Conservation (phyloP, 345 rosid species). For the Cardamine resedifolia region DNA sequence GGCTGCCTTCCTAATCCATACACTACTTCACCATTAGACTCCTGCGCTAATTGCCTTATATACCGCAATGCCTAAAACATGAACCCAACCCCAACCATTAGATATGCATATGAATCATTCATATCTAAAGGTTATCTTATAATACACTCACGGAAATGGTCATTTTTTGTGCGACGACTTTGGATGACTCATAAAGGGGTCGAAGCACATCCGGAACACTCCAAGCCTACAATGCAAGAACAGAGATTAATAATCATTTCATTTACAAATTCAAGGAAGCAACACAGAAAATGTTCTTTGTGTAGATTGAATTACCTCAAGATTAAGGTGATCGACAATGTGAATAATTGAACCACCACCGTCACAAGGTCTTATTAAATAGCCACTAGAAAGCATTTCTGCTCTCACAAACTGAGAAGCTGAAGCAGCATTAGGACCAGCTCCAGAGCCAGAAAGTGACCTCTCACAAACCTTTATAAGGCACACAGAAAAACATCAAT, state of each 20-base stretch:
- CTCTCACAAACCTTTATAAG: slow-evolving; percentile 83
- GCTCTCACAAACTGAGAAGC: slow-evolving; percentile 95
- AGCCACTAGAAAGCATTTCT: slow-evolving; percentile 96
- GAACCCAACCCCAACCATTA: slow-evolving; percentile 25
- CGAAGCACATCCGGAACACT: slow-evolving; percentile 98
- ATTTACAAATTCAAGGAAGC: background rate
- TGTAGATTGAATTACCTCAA: slow-evolving; percentile 54
- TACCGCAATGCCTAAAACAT: slow-evolving; percentile 71
- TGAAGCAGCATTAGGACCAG: slow-evolving; percentile 76
- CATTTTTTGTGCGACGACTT: slow-evolving; percentile 88
- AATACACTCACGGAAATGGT: slow-evolving; percentile 78
- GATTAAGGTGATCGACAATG: slow-evolving; percentile 94
- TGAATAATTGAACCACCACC: slow-evolving; percentile 99
- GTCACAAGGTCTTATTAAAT: slow-evolving; percentile 91
- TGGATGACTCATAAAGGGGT: slow-evolving; percentile 92
- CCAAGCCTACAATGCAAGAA: slow-evolving; percentile 68
- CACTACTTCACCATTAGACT: slow-evolving; percentile 94
- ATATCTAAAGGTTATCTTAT: background rate
- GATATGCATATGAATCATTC: background rate
- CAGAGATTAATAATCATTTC: background rate
- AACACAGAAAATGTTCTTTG: background rate
- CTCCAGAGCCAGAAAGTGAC: slow-evolving; percentile 95
- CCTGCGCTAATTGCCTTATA: slow-evolving; percentile 89
- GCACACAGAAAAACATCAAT: background rate
- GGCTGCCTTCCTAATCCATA: slow-evolving; percentile 96